Base-by-base conservation (phyloP, 768 basidiomycete genomes). In the Hypholoma sublateritium region DNA sequence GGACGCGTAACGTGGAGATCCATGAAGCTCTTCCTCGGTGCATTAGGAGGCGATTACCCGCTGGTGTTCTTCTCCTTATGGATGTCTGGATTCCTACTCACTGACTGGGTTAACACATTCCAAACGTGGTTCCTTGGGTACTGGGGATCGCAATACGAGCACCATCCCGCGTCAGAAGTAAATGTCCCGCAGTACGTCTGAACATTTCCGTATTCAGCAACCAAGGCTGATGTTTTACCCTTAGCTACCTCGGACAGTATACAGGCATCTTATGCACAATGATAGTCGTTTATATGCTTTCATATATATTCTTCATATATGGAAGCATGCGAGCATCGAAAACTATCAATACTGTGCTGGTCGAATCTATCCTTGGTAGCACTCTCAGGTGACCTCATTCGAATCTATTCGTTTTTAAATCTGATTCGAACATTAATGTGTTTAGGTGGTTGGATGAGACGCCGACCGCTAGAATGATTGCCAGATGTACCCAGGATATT, bases 81-180 rank as follows among this genome's bases (percentile, higher is more conserved):
- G 55, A 44, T 70, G 4, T 41, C 59, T 16, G 62, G 62, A 1
- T 53, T 70, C 28, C 34, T 75, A 11, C 22, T 70, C 1, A 56
- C 61, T 5, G 69, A 73, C 21, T 56, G 64, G 35, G 57, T 53
- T 7, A 64, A 67, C 17, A 66, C 69, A 1, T 39, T 67, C 19
- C 74, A 77, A 58, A 73, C 73, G 2, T 79, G 76, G 74, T 78
- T 69, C 52, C 60, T 80, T 9, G 79, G 78, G 12, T 71, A 73
- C 53, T 80, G 77, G 77, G 76, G 74, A 3, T 69, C 73, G 11
- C 73, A 76, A 50, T 80, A 80, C 58, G 74, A 74, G 17, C 56
- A 50, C 5, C 65, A 63, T 35, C 51, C 65, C 17, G 53, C 70
- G 66, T 54, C 70, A 55, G 63, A 72, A 6, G 72, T 79, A 4